Evolutionary conservation across 495 filamentous ascomycete genomes (phyloP), one percentile per base, ranked within the genome.

Genomic region (Penicillium lividum): DNA sequence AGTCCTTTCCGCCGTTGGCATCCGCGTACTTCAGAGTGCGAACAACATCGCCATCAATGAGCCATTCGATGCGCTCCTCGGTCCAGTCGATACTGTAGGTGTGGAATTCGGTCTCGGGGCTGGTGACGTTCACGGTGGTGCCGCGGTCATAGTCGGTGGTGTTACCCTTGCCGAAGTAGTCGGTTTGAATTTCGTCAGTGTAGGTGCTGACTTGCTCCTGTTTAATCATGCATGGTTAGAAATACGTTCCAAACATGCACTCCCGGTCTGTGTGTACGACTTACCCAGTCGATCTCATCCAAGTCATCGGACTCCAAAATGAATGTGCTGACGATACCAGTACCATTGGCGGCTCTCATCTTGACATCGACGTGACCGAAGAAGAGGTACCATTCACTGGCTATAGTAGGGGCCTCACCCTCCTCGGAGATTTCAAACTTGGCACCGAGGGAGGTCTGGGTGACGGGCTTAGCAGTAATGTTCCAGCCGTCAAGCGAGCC

Each of bases 221-320:
- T 67, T 36, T 22, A 42, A 22, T 25, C 22, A 29, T 51, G 25
- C 4, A 16, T 51, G 51, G 36, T 45, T 33, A 38, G 15, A 25
- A 9, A 44, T 7, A 42, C 9, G 33, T 11, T 18, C 57, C 25
- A 10, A 25, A 34, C 22, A 34, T 15, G 42, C 15, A 46, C 5
- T 31, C 7, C 3, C 6, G 30, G 4, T 1, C 7, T 51, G 5
- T 15, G 29, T 7, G 7, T 6, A 10, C 7, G 16, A 52, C 89
- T 86, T 72, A 92, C 86, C 84, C 91, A 93, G 75, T 98, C 94
- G 65, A 98, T 90, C 77, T 98, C 94, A 71, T 98, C 94, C 11
- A 97, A 82, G 60, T 86, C 84, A 68, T 95, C 92, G 9, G 93
- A 97, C 68, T 93, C 86, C 46, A 98, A 72, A 6, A 98, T 90